Percentiles rank a stretch among this genome's conserved stretches.
Conservation (phyloP, 169 alveolate genomes). For the Fabrea salina region DNA sequence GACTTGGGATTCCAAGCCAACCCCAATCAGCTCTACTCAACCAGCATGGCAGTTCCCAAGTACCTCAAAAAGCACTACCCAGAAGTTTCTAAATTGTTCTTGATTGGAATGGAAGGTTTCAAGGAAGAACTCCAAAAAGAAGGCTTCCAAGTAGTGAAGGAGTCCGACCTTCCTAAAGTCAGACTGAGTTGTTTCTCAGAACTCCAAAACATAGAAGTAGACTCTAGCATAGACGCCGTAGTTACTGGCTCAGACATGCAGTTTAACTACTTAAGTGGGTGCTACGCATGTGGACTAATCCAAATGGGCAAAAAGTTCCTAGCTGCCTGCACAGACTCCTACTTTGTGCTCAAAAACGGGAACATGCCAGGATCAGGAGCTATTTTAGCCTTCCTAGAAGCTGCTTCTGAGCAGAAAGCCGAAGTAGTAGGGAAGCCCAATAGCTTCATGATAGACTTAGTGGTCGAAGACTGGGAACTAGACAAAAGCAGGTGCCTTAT, state of each 20-base stretch:
- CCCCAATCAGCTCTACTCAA: background rate
- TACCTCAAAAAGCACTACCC: conserved; percentile 18
- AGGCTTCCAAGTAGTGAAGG: conserved; percentile 20
- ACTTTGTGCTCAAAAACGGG: conserved; percentile 21
- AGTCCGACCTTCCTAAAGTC: background rate
- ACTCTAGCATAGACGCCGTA: conserved; percentile 46
- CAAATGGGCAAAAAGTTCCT: conserved; percentile 43
- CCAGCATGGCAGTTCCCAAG: conserved; percentile 30
- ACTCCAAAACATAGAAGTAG: conserved; percentile 31
- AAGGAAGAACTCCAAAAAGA: conserved; percentile 29
- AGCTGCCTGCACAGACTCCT: conserved; percentile 35
- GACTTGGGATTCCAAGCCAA: background rate
- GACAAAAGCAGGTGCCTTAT: conserved; percentile 25
- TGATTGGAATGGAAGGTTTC: conserved; percentile 35
- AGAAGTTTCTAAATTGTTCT: conserved; percentile 15
- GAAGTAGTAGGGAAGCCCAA: conserved; percentile 43
- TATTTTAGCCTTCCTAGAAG: conserved; percentile 25
- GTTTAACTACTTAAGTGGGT: conserved; percentile 34
- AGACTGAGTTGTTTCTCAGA: conserved; percentile 24
- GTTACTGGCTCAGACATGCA: conserved; percentile 46
- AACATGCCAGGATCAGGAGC: conserved; percentile 59
- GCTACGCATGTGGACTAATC: conserved; percentile 40
- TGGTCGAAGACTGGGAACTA: conserved; percentile 15
- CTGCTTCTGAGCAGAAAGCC: conserved; percentile 5
- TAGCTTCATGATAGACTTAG: background rate